Base-by-base conservation (phyloP, 2,329 filamentous ascomycete species). In the Ophiostoma tasmaniense region DNA sequence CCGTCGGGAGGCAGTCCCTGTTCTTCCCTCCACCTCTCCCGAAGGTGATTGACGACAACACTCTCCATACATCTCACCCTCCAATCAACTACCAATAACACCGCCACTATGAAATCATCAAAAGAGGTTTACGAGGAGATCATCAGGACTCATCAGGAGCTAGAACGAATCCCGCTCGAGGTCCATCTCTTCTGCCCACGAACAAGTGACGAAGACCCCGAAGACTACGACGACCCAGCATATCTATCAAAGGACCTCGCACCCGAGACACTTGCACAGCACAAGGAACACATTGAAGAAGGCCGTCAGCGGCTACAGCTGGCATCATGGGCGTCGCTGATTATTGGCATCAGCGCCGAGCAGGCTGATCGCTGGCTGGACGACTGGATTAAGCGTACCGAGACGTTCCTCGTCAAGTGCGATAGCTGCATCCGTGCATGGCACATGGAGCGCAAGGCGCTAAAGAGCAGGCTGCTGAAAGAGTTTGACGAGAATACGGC, bases 381-480 rank as follows among this genome's bases (percentile, higher is more conserved):
- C 17, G 84, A 86, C 72, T 90, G 91, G 74, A 83, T 81, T 67
- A 74, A 78, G 5, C 82, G 84, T 25, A 80, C 90, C 25, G 85
- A 89, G 71, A 76, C 80, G 13, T 84, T 84, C 52, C 81, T 93
- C 30, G 85, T 82, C 69, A 81, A 79, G 69, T 93, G 90, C 77
- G 86, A 91, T 67, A 82, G 85, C 67, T 93, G 90, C 75, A 88
- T 91, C 67, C 83, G 87, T 71, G 88, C 88, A 73, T 93, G 91
- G 84, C 90, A 93, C 77, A 87, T 87, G 75, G 84, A 84, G 37
- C 88, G 90, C 71, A 85, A 85, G 71, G 79, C 81, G 68, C 85
- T 90, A 72, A 79, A 91, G 39, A 85, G 87, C 70, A 81, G 85
- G 65, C 80, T 92, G 68, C 82, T 85, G 73, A 85, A 88, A 83